Evolutionary conservation across 208 protist species (phyloP), one percentile per base, ranked within the genome.

Genomic region (Crithidia bombi): DNA sequence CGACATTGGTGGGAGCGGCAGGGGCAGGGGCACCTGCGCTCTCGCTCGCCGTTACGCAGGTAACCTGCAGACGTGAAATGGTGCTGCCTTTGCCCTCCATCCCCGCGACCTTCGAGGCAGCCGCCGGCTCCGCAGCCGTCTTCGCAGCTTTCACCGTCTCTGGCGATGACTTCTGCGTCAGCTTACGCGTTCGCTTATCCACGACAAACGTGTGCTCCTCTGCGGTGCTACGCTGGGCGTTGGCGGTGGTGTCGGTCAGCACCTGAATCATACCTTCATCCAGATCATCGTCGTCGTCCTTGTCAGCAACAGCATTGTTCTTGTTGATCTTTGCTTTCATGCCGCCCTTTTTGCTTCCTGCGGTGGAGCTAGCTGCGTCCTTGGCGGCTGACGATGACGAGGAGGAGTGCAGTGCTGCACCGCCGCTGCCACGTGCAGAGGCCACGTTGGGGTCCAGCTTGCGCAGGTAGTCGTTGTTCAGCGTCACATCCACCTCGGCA

Each of bases 391-490:
- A 15, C 35, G 54, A 9, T 23, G 21, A 25, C 2, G 50, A 17
- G 28, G 28, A 36, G 7, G 23, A 4, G 26, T 21, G 15, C 39
- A n/a, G 3, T 23, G 33, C 15, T 0, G 55, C 33, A 52, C 7
- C 25, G 17, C 23, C 47, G 47, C 23, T 32, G 23, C 7, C n/a
- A n/a, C n/a, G 25, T 25, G 21, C 3, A 4, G 50, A 36, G 5
- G 50, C 15, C 50, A 38, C 30, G n/a, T 56, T 56, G 11, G 36
- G 39, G 23, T 65, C 63, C 1, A 77, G 56, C 28, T 58, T 71
- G 21, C 71, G 63, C n/a, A 77, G 64, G 33, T 77, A 77, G 23
- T 67, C 59, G n/a, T 83, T 73, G 55, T 47, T 72, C 14, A 83
- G 41, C 17, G 72, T 77, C 23, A 73, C 73, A 39, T 79, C 73